These are phyloP conservation scores for Leccinum subtestaceum DNA, from an alignment of 768 basidiomycete species.

Conservation along the genomic window DNA sequence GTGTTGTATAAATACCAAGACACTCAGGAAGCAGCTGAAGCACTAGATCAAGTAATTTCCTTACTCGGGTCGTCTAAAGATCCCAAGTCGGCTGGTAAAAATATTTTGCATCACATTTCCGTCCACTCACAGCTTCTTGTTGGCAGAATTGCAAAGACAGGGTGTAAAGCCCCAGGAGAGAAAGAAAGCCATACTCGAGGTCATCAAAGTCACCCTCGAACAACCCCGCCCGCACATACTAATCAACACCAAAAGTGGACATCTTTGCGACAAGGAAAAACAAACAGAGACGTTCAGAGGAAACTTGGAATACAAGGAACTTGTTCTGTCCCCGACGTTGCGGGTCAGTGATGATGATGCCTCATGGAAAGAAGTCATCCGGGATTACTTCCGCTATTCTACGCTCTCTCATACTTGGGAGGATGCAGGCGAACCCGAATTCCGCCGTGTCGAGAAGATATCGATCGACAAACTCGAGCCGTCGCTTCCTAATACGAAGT, in stretches of 20 bases:
- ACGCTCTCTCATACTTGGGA: slow-evolving; percentile 28
- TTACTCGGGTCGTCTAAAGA: too few species aligned
- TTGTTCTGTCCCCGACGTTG: slow-evolving; percentile 14
- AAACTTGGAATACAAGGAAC: slow-evolving; percentile 10
- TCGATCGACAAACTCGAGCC: slow-evolving; percentile 10
- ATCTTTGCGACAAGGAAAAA: slow-evolving; percentile 11
- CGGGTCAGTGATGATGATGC: background rate
- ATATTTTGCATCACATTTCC: too few species aligned
- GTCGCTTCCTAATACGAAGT: slow-evolving; percentile 10
- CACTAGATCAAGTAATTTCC: too few species aligned
- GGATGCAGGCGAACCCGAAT: slow-evolving; percentile 12
- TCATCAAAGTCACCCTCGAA: too few species aligned
- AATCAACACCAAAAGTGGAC: slow-evolving; percentile 13
- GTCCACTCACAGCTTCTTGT: too few species aligned
- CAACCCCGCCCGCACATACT: background rate
- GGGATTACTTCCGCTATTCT: slow-evolving; percentile 17
- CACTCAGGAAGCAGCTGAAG: too few species aligned
- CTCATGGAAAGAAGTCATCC: background rate
- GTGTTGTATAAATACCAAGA: too few species aligned
- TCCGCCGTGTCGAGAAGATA: slow-evolving; percentile 10
- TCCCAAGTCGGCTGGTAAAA: too few species aligned
- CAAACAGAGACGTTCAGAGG: slow-evolving; percentile 9
- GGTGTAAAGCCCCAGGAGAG: too few species aligned
- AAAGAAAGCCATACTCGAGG: too few species aligned
- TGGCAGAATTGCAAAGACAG: too few species aligned